Base-by-base conservation (phyloP, 2,329 filamentous ascomycete species). In the Calonectria ilicicola region DNA sequence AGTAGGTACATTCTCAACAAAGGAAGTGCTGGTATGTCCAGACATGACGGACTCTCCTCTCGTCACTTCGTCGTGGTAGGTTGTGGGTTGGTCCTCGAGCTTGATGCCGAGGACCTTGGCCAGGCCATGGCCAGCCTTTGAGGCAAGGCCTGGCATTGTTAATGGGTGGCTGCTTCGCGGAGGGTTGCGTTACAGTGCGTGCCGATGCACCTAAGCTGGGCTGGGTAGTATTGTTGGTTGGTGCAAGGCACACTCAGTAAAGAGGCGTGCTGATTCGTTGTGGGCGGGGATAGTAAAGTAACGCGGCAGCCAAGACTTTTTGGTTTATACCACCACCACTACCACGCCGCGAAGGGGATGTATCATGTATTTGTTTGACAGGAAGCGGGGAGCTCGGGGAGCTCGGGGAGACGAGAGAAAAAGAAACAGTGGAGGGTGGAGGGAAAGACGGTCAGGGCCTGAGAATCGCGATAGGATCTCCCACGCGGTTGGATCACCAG, bases 41-140 rank as follows among this genome's bases (percentile, higher is more conserved):
- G 95, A 97, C 79, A 95, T 92, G 71, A 94, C 89, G 1, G 95
- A 97, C 83, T 97, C 95, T 78, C 94, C 94, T 58, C 93, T 89
- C 15, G 93, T 93, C 65, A 95, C 88, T 56, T 92, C 89, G 64
- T 95, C 92, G 8, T 76, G 68, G 23, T 84, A 79, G 67, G 85
- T 84, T 42, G 86, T 85, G 10, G 84, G 80, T 70, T 86, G 84
- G 23, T 86, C 86, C 72, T 96, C 89, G 38, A 98, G 86, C 83
- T 97, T 94, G 88, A 98, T 98, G 71, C 94, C 93, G 42, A 98
- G 88, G 73, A 88, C 88, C 83, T 95, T 97, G 81, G 95, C 96
- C 82, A 98, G 83, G 78, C 88, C 86, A 80, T 93, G 93, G 84
- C 95, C 93, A 76, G 93, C 77, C 82, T 93, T 92, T 77, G 89